Evolutionary conservation across 2,329 filamentous ascomycete genomes (phyloP).

Genomic region (Arthrobotrys sphaeroides): DNA sequence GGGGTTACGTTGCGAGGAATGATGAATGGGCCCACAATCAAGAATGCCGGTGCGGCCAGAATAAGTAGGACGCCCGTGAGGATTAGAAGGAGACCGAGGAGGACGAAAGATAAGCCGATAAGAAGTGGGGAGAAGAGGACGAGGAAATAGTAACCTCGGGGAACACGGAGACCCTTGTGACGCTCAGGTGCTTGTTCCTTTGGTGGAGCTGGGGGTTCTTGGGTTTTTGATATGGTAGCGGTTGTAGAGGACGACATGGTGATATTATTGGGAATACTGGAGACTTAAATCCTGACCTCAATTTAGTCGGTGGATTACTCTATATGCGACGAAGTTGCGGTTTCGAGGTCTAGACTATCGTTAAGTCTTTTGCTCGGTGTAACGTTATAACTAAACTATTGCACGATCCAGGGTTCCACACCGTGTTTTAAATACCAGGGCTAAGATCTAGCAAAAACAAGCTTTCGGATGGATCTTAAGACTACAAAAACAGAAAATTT

Average conservation of each 20-base stretch:
- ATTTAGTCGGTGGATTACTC: too few relatives aligned
- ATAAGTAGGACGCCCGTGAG: conserved; percentile 40
- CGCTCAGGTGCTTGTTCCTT: neutral
- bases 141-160: conserved; percentile 47
- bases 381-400: too few relatives aligned
- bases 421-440: too few relatives aligned
- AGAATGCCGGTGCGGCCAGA: conserved; percentile 32
- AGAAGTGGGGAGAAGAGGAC: conserved; percentile 46
- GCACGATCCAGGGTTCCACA: too few relatives aligned
- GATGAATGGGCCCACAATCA: conserved; percentile 39
- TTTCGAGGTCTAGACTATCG: too few relatives aligned
- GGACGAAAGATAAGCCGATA: conserved; percentile 35
- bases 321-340: too few relatives aligned
- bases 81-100: conserved; percentile 28
- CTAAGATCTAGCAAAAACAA: too few relatives aligned
- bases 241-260: conserved; percentile 30
- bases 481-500: too few relatives aligned
- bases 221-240: neutral
- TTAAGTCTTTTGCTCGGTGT: too few relatives aligned
- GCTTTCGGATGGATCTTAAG: too few relatives aligned
- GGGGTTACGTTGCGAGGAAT: conserved; percentile 44
- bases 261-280: too few relatives aligned
- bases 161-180: neutral
- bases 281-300: too few relatives aligned
- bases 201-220: neutral